These are phyloP conservation scores for Dictyophora rubrovolvata DNA, from an alignment of 768 basidiomycete species.

Conservation along the genomic window DNA sequence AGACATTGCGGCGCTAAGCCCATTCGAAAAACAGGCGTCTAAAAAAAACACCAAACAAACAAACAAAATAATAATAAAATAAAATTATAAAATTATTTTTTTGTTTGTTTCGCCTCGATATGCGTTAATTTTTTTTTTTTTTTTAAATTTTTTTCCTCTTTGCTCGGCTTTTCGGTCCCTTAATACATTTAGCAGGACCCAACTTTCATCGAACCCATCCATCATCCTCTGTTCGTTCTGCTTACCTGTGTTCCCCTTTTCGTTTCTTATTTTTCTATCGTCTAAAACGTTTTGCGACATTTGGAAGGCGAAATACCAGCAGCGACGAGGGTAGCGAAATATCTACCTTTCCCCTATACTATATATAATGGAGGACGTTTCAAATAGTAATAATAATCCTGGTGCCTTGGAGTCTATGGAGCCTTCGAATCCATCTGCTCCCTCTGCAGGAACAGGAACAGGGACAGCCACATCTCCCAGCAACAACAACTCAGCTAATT, in stretches of 20 bases:
- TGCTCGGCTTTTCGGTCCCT: not conserved
- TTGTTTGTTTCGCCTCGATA: not conserved
- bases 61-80: too few species aligned
- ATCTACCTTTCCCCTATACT: too few species aligned
- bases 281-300: not conserved
- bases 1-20: too few species aligned
- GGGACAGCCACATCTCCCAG: not conserved
- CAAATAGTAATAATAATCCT: not conserved
- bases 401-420: not conserved
- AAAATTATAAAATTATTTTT: not conserved
- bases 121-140: too few species aligned
- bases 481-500: not conserved
- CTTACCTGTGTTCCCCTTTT: not conserved
- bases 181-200: slow-evolving; percentile 5
- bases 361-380: slow-evolving; percentile 1
- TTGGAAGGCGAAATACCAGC: not conserved
- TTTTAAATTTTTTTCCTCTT: not conserved
- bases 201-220: not conserved
- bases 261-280: not conserved
- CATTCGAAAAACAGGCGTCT: too few species aligned
- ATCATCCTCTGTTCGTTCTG: not conserved
- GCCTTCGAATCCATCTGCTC: not conserved
- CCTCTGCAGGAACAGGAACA: not conserved
- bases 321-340: not conserved
- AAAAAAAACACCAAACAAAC: too few species aligned